phyloP scores from a whole-genome alignment of 768 basidiomycete genomes.

The Mycena olivaceomarginata region DNA sequence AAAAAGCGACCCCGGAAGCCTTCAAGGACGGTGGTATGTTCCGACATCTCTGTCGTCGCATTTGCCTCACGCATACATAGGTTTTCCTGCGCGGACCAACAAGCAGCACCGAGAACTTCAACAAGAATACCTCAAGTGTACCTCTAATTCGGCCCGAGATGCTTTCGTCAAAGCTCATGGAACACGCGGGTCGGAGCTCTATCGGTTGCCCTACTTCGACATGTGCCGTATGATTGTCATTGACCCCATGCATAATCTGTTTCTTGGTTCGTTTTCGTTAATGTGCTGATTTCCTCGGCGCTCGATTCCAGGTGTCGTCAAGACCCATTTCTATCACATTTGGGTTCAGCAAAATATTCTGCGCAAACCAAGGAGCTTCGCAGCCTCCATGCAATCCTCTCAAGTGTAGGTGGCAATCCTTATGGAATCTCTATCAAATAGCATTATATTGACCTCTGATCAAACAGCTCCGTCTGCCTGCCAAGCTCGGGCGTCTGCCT shows the following conservation, averaged over 20 bases:
- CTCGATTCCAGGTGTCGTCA: constrained; percentile 43
- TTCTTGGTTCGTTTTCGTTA: constrained; percentile 43
- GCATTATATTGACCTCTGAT: neutral
- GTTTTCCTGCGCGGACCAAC: too few relatives aligned
- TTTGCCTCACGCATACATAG: too few relatives aligned
- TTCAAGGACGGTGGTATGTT: too few relatives aligned
- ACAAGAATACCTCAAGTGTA: too few relatives aligned
- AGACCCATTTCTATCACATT: constrained; percentile 46
- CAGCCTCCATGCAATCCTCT: constrained; percentile 25
- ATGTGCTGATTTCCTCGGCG: neutral
- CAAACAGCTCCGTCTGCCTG: constrained; percentile 30
- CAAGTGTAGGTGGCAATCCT: neutral
- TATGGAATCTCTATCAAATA: neutral
- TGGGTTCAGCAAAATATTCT: constrained; percentile 46
- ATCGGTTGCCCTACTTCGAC: constrained; percentile 54
- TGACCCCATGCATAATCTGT: constrained; percentile 58
- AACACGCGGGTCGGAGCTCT: constrained; percentile 45
- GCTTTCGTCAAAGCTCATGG: too few relatives aligned
- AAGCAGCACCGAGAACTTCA: too few relatives aligned
- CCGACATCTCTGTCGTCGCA: too few relatives aligned
- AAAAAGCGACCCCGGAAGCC: too few relatives aligned
- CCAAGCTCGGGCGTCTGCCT: constrained; percentile 42
- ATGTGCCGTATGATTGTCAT: constrained; percentile 50
- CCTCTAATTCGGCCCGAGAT: too few relatives aligned
- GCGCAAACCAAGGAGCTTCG: constrained; percentile 37